Percentiles rank a stretch among this genome's conserved stretches.
phyloP scores from a whole-genome alignment of 768 basidiomycete genomes.

The Boletus speciosus region DNA sequence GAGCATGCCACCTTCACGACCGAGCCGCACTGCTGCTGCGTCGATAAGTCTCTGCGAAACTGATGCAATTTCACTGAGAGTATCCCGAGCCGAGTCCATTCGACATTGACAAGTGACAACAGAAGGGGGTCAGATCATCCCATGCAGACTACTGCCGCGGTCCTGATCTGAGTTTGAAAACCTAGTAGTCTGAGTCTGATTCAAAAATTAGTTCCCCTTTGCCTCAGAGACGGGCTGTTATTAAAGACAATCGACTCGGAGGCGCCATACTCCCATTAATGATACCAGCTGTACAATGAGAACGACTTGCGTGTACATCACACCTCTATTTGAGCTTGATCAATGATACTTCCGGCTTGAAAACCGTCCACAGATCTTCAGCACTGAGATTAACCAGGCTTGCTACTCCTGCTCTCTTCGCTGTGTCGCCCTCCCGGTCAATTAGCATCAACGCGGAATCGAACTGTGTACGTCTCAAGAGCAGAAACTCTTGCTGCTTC shows the following conservation, averaged over 20 bases:
- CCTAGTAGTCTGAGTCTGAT: no score
- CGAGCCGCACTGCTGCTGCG: background rate
- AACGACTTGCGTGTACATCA: no score
- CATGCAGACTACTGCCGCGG: no score
- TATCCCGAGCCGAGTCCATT: background rate
- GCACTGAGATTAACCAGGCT: background rate
- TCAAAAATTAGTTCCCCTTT: no score
- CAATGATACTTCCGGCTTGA: background rate
- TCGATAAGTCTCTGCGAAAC: background rate
- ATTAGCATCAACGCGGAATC: constrained; percentile 1
- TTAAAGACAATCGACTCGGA: no score
- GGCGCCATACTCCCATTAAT: no score
- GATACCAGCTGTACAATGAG: no score
- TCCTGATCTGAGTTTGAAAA: no score
- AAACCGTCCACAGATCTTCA: background rate
- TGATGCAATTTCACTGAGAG: background rate
- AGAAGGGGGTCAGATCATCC: no score
- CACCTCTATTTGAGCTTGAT: background rate
- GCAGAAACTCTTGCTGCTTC: background rate
- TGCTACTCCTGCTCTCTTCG: background rate
- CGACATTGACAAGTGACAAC: background rate
- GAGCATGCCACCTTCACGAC: background rate
- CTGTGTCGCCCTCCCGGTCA: background rate
- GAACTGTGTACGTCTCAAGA: background rate
- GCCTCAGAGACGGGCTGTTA: no score